Percentiles rank a stretch among this genome's conserved stretches.
Conservation (phyloP, 495 filamentous ascomycete species). For the Penicillium chermesinum region DNA sequence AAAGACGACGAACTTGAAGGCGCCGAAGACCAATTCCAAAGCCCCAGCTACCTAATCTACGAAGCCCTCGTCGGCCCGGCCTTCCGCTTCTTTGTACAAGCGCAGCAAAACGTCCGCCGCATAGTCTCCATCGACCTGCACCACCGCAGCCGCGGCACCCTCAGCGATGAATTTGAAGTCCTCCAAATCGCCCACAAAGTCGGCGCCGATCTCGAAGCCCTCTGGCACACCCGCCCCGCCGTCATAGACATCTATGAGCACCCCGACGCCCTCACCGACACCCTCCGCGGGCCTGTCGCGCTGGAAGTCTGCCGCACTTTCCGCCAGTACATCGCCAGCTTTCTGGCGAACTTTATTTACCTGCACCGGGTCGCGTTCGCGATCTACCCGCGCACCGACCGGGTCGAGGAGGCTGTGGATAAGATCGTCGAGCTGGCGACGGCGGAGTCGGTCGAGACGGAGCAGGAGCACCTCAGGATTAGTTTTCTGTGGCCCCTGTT, state of each 20-base stretch:
- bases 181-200: conserved; percentile 39
- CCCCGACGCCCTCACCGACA: conserved; percentile 22
- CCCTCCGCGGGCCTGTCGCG: conserved; percentile 24
- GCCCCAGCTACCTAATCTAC: conserved; percentile 32
- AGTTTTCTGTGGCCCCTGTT: conserved; percentile 40
- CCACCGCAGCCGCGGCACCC: conserved; percentile 37
- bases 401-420: conserved; percentile 35
- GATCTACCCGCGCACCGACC: conserved; percentile 39
- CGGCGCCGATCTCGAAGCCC: conserved; percentile 34
- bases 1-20: conserved; percentile 11
- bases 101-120: conserved; percentile 35
- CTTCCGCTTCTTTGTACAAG: conserved; percentile 32
- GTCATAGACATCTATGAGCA: conserved; percentile 33
- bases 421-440: conserved; percentile 37
- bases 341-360: conserved; percentile 40
- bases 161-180: conserved; percentile 40
- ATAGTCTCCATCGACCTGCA: conserved; percentile 39
- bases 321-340: conserved; percentile 36
- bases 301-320: conserved; percentile 31
- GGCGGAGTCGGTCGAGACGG: conserved; percentile 21
- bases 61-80: conserved; percentile 31
- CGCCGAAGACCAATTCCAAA: conserved; percentile 20
- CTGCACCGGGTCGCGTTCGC: conserved; percentile 40
- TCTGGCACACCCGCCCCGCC: conserved; percentile 32
- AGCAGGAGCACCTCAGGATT: conserved; percentile 19